Base-by-base conservation (phyloP, 306 rosid genomes). In the Cicer arietinum region DNA sequence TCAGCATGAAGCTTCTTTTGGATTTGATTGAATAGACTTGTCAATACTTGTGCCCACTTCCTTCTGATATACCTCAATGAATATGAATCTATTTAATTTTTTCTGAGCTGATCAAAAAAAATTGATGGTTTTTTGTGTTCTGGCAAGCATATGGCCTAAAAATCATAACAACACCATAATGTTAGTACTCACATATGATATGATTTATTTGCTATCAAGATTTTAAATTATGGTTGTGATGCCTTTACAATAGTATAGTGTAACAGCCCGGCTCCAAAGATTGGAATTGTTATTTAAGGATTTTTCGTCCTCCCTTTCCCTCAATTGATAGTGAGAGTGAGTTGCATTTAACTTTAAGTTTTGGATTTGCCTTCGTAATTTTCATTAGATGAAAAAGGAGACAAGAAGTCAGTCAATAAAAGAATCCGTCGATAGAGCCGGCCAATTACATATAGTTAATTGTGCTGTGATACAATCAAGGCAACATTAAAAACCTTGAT, bases 81-180 rank as follows among this genome's bases (percentile, higher is more conserved):
- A 37, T n/a, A 22, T 1, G 3, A 18, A 8, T 7, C 56, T 25
- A 25, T 12, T 67, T 56, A 57, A 50, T 79, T 74, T 44, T 77
- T 76, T 46, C 72, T 57, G 2, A 93, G 81, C n/a, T 87, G 69
- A 87, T 93, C 82, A 78, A 82, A 87, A 76, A 84, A 93, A 52
- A 89, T 81, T 71, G 78, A 52, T 53, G 98, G 98, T 77, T 84
- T 88, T 80, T 72, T 85, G 84, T 84, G 81, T 67, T 84, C 88
- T 18, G 83, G 43, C 61, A 61, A 52, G 22, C 89, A 88, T 7
- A 89, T 86, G 17, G 82, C 89, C 97, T 91, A 79, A 69, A 65
- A 84, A 81, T 57, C 43, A 78, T 50, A 77, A 20, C 20, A 54
- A 22, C 51, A 67, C 14, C 71, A 69, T 7, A n/a, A 48, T 78